Percentiles rank a stretch among this genome's conserved stretches.
These are phyloP conservation scores for Leccinum uliginosum DNA, from an alignment of 768 basidiomycete genomes.

Conservation along the genomic window DNA sequence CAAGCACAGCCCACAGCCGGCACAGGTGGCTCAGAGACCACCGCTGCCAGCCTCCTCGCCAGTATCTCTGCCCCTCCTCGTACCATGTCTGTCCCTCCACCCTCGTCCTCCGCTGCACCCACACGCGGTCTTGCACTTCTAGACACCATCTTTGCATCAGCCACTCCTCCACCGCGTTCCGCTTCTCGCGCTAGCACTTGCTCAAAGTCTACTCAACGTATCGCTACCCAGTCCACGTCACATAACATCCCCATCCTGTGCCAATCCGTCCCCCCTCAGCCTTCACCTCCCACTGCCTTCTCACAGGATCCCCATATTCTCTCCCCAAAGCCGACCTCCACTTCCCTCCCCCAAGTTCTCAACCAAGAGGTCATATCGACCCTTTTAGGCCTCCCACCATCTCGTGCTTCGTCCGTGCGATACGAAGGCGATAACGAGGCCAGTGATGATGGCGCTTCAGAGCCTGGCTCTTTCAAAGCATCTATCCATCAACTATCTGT, in stretches of 20 bases:
- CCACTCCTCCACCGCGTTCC: slow-evolving; percentile 30
- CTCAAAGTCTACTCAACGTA: slow-evolving; percentile 17
- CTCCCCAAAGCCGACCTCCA: slow-evolving; percentile 53
- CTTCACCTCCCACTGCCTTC: slow-evolving; percentile 16
- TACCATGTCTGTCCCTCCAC: slow-evolving; percentile 26
- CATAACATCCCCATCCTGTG: slow-evolving; percentile 3
- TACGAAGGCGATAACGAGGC: slow-evolving; percentile 58
- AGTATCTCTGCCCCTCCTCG: slow-evolving; percentile 44
- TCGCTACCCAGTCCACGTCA: slow-evolving; percentile 9
- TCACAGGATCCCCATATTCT: slow-evolving; percentile 38
- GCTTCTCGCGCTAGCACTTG: slow-evolving; percentile 15
- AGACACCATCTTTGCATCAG: slow-evolving; percentile 73
- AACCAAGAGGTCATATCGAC: slow-evolving; percentile 66
- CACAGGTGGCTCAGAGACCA: slow-evolving; percentile 26
- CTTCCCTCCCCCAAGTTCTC: slow-evolving; percentile 58
- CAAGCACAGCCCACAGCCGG: slow-evolving; percentile 20
- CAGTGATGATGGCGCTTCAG: slow-evolving; percentile 31
- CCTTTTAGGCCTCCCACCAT: slow-evolving; percentile 52
- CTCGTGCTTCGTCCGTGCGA: slow-evolving; percentile 38
- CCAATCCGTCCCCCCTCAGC: slow-evolving; percentile 7
- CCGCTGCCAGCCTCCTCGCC: slow-evolving; percentile 43
- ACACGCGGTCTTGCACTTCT: slow-evolving; percentile 57
- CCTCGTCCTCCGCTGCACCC: slow-evolving; percentile 27
- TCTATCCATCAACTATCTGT: slow-evolving; percentile 35
- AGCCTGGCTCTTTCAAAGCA: slow-evolving; percentile 38